phyloP scores from a whole-genome alignment of 805 yeast species.

The Metschnikowia reukaufii region DNA sequence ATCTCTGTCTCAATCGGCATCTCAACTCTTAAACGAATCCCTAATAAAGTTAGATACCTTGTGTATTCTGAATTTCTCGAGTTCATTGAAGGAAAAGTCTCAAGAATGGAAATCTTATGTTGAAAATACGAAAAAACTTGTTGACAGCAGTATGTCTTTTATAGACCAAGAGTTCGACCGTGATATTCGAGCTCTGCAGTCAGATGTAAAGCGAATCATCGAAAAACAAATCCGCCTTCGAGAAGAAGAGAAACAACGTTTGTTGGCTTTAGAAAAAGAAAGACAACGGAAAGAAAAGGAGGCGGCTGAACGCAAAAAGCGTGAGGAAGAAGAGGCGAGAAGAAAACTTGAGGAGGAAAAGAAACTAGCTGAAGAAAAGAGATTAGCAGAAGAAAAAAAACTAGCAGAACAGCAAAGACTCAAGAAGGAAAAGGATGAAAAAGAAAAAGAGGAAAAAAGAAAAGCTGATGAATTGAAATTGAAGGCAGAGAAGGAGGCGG shows the following conservation, averaged over 20 bases:
- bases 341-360: conserved; percentile 8
- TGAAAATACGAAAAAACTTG: background rate
- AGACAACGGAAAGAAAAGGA: conserved; percentile 2
- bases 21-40: conserved; percentile 9
- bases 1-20: conserved; percentile 1
- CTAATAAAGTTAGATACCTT: conserved; percentile 8
- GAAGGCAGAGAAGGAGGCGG: conserved; percentile 17
- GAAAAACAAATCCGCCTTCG: conserved; percentile 9
- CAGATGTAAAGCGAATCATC: conserved; percentile 9
- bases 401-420: conserved; percentile 12
- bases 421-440: conserved; percentile 20
- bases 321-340: conserved; percentile 14
- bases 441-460: conserved; percentile 18
- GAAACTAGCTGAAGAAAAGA: conserved; percentile 15
- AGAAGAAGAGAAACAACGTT: conserved; percentile 16
- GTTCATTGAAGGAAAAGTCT: background rate
- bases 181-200: conserved; percentile 4
- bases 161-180: conserved; percentile 4
- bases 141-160: conserved; percentile 1
- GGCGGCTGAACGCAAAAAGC: conserved; percentile 18
- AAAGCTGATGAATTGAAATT: conserved; percentile 17
- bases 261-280: conserved; percentile 11
- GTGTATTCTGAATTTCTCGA: conserved; percentile 4
- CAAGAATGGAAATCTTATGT: conserved; percentile 5
- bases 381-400: conserved; percentile 11